Evolutionary conservation across 2,329 filamentous ascomycete genomes (phyloP).

Genomic region (Trichoderma brevicompactum): DNA sequence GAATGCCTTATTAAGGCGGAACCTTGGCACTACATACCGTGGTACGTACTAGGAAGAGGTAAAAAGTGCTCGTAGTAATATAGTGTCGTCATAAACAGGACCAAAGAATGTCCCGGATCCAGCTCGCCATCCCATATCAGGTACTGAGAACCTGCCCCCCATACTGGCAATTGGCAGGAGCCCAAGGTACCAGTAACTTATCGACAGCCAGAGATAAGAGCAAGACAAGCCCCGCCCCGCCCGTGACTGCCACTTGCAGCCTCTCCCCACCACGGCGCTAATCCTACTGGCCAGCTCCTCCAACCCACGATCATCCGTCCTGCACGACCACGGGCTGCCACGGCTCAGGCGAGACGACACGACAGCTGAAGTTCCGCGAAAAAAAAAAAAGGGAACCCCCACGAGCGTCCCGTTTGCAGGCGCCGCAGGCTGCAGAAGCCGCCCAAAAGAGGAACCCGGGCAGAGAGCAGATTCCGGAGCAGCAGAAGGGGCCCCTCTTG

Average conservation of each 20-base stretch:
- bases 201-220: background rate
- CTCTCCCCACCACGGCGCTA: background rate
- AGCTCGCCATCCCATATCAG: background rate
- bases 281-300: conserved; percentile 26
- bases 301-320: conserved; percentile 22
- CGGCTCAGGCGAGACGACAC: conserved; percentile 26
- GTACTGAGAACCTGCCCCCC: background rate
- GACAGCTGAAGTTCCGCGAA: conserved; percentile 9
- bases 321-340: conserved; percentile 23
- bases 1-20: no score
- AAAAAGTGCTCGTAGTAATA: background rate
- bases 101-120: background rate
- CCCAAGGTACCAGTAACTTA: background rate
- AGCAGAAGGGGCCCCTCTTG: conserved; percentile 7
- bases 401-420: conserved; percentile 10
- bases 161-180: background rate
- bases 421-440: background rate
- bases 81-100: background rate
- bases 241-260: background rate
- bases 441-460: background rate
- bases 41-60: no score
- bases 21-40: no score
- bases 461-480: background rate
- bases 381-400: background rate
- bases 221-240: background rate